phyloP scores from a whole-genome alignment of 2,329 filamentous ascomycete species.

The Talaromyces sp. region DNA sequence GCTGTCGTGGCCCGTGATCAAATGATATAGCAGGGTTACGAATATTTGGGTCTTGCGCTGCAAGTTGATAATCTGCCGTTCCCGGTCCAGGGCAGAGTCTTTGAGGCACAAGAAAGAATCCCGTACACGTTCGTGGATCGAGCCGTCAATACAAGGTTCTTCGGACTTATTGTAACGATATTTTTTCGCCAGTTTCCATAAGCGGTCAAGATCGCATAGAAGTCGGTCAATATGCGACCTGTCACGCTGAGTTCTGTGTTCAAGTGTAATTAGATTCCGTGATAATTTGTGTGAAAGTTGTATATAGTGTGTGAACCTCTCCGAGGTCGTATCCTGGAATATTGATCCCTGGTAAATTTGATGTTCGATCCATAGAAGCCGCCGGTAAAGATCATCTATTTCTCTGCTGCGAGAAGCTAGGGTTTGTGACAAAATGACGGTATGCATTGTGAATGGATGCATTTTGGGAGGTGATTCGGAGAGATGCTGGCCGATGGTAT shows the following conservation, averaged over 20 bases:
- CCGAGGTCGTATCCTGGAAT: conserved; percentile 13
- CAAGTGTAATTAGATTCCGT: conserved; percentile 15
- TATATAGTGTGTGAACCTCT: conserved; percentile 15
- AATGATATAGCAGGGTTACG: conserved; percentile 17
- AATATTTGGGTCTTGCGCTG: conserved; percentile 15
- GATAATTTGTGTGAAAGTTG: conserved; percentile 16
- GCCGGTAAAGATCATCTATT: conserved; percentile 14
- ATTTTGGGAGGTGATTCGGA: neutral
- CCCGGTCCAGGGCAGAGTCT: conserved; percentile 13
- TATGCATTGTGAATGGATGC: conserved; percentile 14
- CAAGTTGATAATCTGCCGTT: conserved; percentile 13
- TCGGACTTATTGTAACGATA: neutral
- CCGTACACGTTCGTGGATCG: conserved; percentile 11
- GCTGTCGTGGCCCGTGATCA: conserved; percentile 18
- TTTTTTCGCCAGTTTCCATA: conserved; percentile 7
- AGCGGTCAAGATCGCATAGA: conserved; percentile 11
- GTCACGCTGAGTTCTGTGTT: conserved; percentile 16
- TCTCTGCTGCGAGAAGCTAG: conserved; percentile 13
- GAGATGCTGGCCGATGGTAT: conserved; percentile 9
- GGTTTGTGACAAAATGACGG: conserved; percentile 13
- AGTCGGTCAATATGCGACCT: conserved; percentile 13
- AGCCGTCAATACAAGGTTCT: neutral
- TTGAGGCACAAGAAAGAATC: conserved; percentile 14
- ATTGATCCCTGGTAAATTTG: conserved; percentile 17
- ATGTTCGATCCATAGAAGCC: conserved; percentile 16